A percentile compares a stretch with the other conserved stretches of the same genome.
Conservation (phyloP, 192 early-diverging fungal genomes). For the Mortierella antarctica region DNA sequence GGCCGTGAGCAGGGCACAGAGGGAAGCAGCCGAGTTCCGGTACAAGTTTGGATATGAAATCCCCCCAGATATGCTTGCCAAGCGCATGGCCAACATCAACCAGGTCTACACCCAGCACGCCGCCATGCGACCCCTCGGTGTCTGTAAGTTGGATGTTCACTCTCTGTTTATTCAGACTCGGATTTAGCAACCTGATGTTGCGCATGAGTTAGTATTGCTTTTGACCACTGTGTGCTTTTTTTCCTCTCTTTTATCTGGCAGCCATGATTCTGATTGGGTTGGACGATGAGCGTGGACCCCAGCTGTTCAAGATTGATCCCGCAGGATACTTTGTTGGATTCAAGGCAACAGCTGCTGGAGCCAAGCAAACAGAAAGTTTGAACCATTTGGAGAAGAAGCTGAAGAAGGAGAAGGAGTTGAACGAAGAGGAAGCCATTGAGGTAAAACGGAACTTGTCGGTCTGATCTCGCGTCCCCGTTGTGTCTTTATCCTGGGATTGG, state of each 20-base stretch:
- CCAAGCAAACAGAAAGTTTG: constrained; percentile 95
- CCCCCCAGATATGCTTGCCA: constrained; percentile 95
- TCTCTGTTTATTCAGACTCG: neutral
- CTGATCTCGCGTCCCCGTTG: neutral
- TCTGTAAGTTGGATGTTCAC: constrained; percentile 72
- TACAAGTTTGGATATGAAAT: constrained; percentile 99
- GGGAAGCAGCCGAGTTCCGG: constrained; percentile 97
- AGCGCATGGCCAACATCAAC: constrained; percentile 97
- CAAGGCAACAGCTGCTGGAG: constrained; percentile 94
- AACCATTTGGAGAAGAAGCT: constrained; percentile 99
- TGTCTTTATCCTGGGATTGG: neutral
- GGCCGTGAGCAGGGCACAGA: constrained; percentile 91
- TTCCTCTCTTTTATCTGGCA: constrained; percentile 27
- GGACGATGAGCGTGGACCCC: constrained; percentile 96
- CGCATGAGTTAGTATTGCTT: neutral
- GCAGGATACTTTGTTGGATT: constrained; percentile 99
- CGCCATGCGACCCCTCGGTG: constrained; percentile 96
- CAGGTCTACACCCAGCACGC: constrained; percentile 99
- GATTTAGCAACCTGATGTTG: neutral
- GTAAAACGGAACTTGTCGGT: constrained; percentile 54
- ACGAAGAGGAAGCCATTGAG: constrained; percentile 91
- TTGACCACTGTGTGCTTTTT: neutral
- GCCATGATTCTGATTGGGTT: constrained; percentile 98
- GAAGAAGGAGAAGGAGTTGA: constrained; percentile 87
- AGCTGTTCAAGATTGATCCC: constrained; percentile 98